Conservation (phyloP, 768 basidiomycete species). For the Kwoniella sp. region DNA sequence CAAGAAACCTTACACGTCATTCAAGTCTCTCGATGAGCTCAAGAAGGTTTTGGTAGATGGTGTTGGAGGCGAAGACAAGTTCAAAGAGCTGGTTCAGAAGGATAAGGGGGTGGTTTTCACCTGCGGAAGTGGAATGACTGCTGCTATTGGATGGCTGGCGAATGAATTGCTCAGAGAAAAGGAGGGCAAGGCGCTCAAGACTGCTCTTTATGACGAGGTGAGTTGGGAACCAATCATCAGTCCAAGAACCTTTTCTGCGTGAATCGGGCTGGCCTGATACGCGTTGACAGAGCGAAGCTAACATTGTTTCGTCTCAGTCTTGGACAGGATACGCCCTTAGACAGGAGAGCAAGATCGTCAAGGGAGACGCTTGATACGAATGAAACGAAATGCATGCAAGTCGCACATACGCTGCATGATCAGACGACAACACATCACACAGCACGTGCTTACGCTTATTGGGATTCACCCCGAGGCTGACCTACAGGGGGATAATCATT, state of each 20-base stretch:
- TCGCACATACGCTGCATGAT: no score
- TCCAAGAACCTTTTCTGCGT: no score
- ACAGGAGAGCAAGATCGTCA: constrained; percentile 71
- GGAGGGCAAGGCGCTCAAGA: constrained; percentile 57
- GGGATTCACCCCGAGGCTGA: no score
- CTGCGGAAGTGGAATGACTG: constrained; percentile 99
- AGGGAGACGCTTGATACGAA: constrained; percentile 46
- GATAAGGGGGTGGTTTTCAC: constrained; percentile 67
- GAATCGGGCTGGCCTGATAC: no score
- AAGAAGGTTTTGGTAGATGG: constrained; percentile 64
- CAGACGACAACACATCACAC: no score
- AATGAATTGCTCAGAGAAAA: constrained; percentile 63
- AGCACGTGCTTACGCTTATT: no score
- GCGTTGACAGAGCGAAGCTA: no score
- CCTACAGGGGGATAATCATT: no score
- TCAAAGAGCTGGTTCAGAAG: constrained; percentile 65
- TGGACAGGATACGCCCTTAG: constrained; percentile 93
- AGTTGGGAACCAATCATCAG: no score
- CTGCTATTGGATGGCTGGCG: constrained; percentile 90
- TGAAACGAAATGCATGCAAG: background rate
- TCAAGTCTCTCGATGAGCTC: constrained; percentile 65
- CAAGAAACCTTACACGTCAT: constrained; percentile 61
- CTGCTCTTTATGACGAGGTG: constrained; percentile 91
- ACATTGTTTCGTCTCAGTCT: no score
- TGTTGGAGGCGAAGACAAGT: constrained; percentile 63